Base-by-base conservation (phyloP, 495 filamentous ascomycete genomes). In the Geoglossum glabrum region DNA sequence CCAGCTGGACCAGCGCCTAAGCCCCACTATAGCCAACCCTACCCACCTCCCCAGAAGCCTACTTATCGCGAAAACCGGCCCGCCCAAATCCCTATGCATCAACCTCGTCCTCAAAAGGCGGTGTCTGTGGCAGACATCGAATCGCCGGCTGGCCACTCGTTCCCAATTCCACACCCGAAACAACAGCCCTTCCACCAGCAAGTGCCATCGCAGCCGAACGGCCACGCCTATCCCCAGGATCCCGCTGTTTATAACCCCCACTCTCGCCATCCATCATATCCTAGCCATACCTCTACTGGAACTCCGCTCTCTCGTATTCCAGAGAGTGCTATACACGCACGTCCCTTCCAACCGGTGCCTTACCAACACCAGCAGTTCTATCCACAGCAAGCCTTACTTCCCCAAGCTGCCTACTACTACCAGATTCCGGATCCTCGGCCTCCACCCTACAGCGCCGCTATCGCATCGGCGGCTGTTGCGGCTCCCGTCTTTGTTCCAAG, bases 101-200 rank as follows among this genome's bases (percentile, higher is more conserved):
- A 99, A 66, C 92, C 92, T 55, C 84, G 87, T 46, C 92, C 92
- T 3, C 89, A 97, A 69, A 95, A 96, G 73, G 73, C 89, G 2
- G 84, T 99, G 28, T 96, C 92, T 27, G 83, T 97, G 57, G 87
- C 88, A 31, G 89, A 87, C 65, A 96, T 99, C 61, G 92, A 97
- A 67, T 87, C 82, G 25, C 89, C 93, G 1, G 81, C 77, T 21
- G 81, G 74, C 21, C 76, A 84, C 63, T 73, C 77, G 1, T 82
- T 86, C 61, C 80, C 85, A 55, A 78, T 80, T 27, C 79, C 82
- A 17, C 85, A 86, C 58, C 80, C 81, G 61, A 76, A 80, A 56
- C 77, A 81, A 54, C 88, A 94, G 65, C 87, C 88, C 0, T 95
- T 95, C 74, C 87, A 92, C 60, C 87, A 94, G 56, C 90, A 95